A percentile compares a stretch with the other conserved stretches of the same genome.
These are phyloP conservation scores for Zymoseptoria brevis DNA, from an alignment of 2,329 filamentous ascomycete species.

Conservation along the genomic window DNA sequence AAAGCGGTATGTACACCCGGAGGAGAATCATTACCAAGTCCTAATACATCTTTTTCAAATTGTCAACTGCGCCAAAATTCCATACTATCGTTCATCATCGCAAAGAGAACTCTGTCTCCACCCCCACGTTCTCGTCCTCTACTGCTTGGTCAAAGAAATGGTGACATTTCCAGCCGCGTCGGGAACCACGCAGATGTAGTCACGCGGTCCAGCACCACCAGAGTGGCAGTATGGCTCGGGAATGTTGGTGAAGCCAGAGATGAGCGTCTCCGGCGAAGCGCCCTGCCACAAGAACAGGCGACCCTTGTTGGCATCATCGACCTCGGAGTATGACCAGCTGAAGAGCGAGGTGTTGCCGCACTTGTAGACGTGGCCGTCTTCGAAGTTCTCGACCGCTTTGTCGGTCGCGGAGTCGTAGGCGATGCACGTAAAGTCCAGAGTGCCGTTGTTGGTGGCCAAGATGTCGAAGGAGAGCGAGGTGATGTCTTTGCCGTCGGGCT, in stretches of 20 bases:
- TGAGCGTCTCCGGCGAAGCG: not conserved
- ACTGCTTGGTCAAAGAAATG: not conserved
- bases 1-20: no score
- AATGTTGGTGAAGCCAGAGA: constrained; percentile 1
- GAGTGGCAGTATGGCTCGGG: constrained; percentile 5
- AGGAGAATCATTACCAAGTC: no score
- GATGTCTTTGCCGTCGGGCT: constrained; percentile 8
- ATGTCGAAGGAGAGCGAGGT: constrained; percentile 12
- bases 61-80: not conserved
- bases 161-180: not conserved
- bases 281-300: constrained; percentile 10
- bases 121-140: not conserved
- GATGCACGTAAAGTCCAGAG: constrained; percentile 8
- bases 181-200: constrained; percentile 5
- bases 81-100: not conserved
- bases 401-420: constrained; percentile 4
- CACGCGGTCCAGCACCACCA: constrained; percentile 1
- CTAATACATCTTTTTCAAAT: no score
- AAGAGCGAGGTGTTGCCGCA: constrained; percentile 9
- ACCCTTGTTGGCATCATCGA: not conserved
- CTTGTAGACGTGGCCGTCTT: constrained; percentile 5
- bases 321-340: constrained; percentile 6
- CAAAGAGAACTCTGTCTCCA: not conserved
- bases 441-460: constrained; percentile 10
- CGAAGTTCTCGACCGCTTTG: constrained; percentile 2